Conservation (phyloP, 106 monocot species). For the Alisma plantagoaquatica region DNA sequence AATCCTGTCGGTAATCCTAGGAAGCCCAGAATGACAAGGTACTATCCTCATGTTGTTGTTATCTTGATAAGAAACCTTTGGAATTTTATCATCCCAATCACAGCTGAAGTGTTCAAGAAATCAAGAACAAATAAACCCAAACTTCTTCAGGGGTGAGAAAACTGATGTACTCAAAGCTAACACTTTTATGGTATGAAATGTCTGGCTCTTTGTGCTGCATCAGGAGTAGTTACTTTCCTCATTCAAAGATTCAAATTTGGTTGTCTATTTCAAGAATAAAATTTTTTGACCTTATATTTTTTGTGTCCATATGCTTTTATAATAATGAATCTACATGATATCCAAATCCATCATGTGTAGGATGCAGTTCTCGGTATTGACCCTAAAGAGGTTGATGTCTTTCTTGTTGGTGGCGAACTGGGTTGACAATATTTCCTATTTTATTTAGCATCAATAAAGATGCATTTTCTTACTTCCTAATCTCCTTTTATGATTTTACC, state of each 20-base stretch:
- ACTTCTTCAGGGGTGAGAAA: conserved; percentile 80
- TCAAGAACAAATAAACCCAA: conserved; percentile 88
- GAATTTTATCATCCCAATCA: conserved; percentile 90
- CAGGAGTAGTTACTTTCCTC: not conserved
- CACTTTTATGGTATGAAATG: conserved; percentile 81
- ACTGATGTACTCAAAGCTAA: conserved; percentile 90
- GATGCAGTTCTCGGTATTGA: conserved; percentile 93
- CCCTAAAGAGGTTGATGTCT: conserved; percentile 80
- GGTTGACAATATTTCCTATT: conserved; percentile 95
- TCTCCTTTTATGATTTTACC: not conserved
- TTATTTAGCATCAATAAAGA: conserved; percentile 58
- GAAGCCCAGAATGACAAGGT: conserved; percentile 97
- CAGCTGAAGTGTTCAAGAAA: conserved; percentile 97
- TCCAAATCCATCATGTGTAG: conserved; percentile 15
- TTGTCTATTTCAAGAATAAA: not conserved
- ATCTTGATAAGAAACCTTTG: conserved; percentile 97
- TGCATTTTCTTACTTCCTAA: not conserved
- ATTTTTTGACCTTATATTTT: not conserved
- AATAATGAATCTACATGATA: not conserved
- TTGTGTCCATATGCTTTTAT: not conserved
- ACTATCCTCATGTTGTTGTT: conserved; percentile 71
- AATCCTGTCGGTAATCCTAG: conserved; percentile 95
- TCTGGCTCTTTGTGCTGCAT: not conserved
- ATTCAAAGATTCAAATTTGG: too few relatives aligned
- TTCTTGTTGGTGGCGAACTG: conserved; percentile 96